phyloP scores from a whole-genome alignment of 306 rosid species.

The Elaeagnus macrophylla region DNA sequence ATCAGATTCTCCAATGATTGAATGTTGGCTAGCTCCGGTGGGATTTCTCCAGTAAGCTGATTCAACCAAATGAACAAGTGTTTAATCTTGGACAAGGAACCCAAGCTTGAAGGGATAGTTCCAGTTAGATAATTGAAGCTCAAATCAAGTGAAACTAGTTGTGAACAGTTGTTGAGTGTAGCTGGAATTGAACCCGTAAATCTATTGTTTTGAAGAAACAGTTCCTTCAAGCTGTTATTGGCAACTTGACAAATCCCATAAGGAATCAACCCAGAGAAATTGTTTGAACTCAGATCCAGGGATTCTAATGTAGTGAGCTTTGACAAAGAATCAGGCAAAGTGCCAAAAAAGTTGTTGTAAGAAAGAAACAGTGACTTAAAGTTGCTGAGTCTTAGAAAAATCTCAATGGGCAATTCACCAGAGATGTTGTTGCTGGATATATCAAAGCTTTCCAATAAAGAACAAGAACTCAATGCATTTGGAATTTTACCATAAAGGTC shows the following conservation, averaged over 20 bases:
- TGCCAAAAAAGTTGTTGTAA: slow-evolving; percentile 37
- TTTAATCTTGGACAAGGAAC: slow-evolving; percentile 49
- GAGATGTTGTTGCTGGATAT: slow-evolving; percentile 46
- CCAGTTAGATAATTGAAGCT: slow-evolving; percentile 79
- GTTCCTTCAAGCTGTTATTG: slow-evolving; percentile 40
- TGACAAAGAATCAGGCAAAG: slow-evolving; percentile 46
- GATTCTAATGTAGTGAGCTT: slow-evolving; percentile 34
- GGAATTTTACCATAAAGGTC: slow-evolving; percentile 46
- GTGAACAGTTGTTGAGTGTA: slow-evolving; percentile 62
- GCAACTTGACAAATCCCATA: slow-evolving; percentile 36
- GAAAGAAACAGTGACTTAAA: slow-evolving; percentile 36
- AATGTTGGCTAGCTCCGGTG: slow-evolving; percentile 48
- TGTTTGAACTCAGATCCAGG: slow-evolving; percentile 83
- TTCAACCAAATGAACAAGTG: slow-evolving; percentile 80
- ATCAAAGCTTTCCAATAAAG: slow-evolving; percentile 34
- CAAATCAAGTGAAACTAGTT: slow-evolving; percentile 68
- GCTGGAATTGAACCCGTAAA: slow-evolving; percentile 59
- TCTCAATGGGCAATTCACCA: slow-evolving; percentile 45
- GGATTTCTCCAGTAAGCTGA: slow-evolving; percentile 65
- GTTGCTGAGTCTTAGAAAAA: slow-evolving; percentile 36
- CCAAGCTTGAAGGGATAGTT: slow-evolving; percentile 63
- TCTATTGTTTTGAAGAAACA: slow-evolving; percentile 64
- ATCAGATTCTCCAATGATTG: slow-evolving; percentile 61
- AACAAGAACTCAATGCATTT: slow-evolving; percentile 36
- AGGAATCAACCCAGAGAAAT: slow-evolving; percentile 50